Evolutionary conservation across 345 rosid species (phyloP).

Genomic region (Crucihimalaya himalaica): DNA sequence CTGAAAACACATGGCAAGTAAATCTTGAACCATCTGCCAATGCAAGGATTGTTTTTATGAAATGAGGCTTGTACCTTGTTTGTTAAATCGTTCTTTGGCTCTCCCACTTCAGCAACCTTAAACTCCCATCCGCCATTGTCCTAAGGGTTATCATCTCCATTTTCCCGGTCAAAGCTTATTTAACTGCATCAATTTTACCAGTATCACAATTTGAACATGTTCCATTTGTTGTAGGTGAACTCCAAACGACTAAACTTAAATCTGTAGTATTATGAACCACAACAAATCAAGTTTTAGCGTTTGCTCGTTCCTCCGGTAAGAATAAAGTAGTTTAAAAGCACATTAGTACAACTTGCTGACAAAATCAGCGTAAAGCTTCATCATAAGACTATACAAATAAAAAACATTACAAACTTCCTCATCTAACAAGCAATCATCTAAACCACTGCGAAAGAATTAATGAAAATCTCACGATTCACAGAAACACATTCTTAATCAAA

Average conservation of each 20-base stretch:
- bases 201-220: constrained; percentile 7
- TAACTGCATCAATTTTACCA: neutral
- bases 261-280: neutral
- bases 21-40: constrained; percentile 30
- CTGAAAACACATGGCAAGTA: constrained; percentile 31
- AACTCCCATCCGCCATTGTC: constrained; percentile 49
- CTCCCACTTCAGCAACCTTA: constrained; percentile 38
- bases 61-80: constrained; percentile 29
- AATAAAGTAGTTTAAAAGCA: neutral
- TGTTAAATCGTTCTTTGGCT: constrained; percentile 1
- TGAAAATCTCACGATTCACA: too few species aligned
- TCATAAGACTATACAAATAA: neutral
- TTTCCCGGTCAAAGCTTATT: neutral
- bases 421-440: too few species aligned
- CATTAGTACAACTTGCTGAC: neutral
- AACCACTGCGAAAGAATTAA: too few species aligned
- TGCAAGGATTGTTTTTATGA: constrained; percentile 15
- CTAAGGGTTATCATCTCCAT: constrained; percentile 33
- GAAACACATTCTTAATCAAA: too few species aligned
- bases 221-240: constrained; percentile 28
- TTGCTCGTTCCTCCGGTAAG: constrained; percentile 18
- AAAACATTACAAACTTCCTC: neutral
- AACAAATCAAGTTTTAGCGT: constrained; percentile 5
- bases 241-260: constrained; percentile 18
- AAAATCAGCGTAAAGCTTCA: neutral